Base-by-base conservation (phyloP, 106 monocot species). In the Apostasia ramifera region DNA sequence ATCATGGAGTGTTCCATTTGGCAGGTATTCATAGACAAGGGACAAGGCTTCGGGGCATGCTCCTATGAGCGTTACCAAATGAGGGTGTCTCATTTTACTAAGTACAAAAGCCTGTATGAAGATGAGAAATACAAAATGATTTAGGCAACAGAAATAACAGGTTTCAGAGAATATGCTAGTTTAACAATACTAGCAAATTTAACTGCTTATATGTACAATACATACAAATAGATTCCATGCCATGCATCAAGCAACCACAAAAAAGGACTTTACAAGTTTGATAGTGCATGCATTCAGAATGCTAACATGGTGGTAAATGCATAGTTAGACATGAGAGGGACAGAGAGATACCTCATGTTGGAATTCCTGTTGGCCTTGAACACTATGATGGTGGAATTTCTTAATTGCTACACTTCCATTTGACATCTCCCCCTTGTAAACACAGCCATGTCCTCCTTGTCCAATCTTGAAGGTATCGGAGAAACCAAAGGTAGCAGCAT, bases 341-440 rank as follows among this genome's bases (percentile, higher is more conserved):
- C 61, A 69, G 49, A 53, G 46, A 46, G 8, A 44, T 40, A 55
- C 92, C 92, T 94, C 84, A 53, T 84, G 74, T 54, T 94, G 81
- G 70, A 94, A 94, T 59, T 90, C 84, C 61, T 66, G 50, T 66
- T 60, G 70, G 14, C 82, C 78, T 60, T 78, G 84, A 65, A 74
- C 56, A 65, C 82, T 86, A 69, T 73, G 78, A 7, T 63, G 70
- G 74, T 87, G 78, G 59, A 90, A 69, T 59, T 80, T 84, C 60
- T 79, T 86, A 8, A 94, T 84, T 39, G 72, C 80, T 47, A 94
- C 86, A 57, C 57, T 94, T 84, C 66, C 84, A 57, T 77, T 75
- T 52, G 82, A 61, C 49, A 94, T 77, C 56, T 94, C 93, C 53
- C 89, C 93, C 68, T 86, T 94, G 44, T 90, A 94, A 6, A 94